Base-by-base conservation (phyloP, 2,329 filamentous ascomycete genomes). In the Arthrobotrys conoides region DNA sequence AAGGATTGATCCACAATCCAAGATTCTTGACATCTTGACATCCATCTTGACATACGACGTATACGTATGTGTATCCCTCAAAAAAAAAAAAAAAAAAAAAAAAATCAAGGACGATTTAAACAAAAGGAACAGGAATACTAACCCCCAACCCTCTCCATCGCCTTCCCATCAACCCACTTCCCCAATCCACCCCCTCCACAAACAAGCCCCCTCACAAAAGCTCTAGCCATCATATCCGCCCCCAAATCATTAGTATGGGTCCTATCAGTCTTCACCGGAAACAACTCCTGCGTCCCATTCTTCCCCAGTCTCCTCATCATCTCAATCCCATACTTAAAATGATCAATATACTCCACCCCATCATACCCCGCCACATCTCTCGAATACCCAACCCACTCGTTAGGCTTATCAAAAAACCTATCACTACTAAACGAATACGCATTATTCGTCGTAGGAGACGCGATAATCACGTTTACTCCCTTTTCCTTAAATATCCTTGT, bases 161-260 rank as follows among this genome's bases (percentile, higher is more conserved):
- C 70, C 38, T 53, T 61, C 49, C 14, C n/a, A 55, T 73, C 48
- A 16, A 73, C 27, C 36, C 57, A 73, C 63, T 36, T 33, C 9
- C 22, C 53, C 41, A 67, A 18, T 49, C 30, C 27, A 41, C 63
- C 65, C 27, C 48, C 70, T 9, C 46, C 48, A 18, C 70, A 67
- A 48, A 67, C 33, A 27, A 72, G 16, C 33, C 69, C 70, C 41
- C 51, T 67, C 36, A 73, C 9, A 22, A 67, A 73, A 18, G 70
- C 70, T 30, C 51, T 66, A 16, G 70, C 63, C 70, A 73, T 73
- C 49, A 59, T 49, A 67, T 73, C 70, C 38, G 70, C 61, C 41
- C 63, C 61, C 3, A 20, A 10, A 4, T 38, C 33, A 44, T 73
- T 73, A 24, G 63, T 73, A 61, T 73, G 70, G 63, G 70, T 48